Evolutionary conservation across 345 rosid genomes (phyloP).

Genomic region (Geranium brycei): DNA sequence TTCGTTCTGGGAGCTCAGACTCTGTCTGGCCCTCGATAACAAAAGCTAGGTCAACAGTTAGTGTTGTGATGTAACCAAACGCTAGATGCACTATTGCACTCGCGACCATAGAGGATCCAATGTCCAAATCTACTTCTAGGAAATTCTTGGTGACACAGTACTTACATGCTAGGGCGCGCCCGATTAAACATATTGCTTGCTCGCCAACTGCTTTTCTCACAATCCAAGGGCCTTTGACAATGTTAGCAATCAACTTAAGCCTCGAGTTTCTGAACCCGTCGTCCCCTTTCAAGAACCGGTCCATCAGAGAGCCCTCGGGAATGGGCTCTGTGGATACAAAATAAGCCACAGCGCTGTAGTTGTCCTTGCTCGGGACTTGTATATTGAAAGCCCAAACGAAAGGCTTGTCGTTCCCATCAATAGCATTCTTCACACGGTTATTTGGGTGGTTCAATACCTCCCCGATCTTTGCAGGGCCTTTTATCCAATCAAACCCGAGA

Average conservation of each 20-base stretch:
- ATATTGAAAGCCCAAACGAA: constrained; percentile 93
- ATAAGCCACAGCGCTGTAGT: constrained; percentile 81
- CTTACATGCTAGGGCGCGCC: constrained; percentile 70
- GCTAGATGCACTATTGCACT: constrained; percentile 89
- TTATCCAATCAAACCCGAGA: constrained; percentile 85
- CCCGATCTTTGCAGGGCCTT: constrained; percentile 45
- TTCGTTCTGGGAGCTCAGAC: constrained; percentile 75
- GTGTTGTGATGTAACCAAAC: constrained; percentile 67
- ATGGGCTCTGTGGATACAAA: constrained; percentile 46
- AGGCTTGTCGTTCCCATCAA: constrained; percentile 52
- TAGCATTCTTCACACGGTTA: constrained; percentile 48
- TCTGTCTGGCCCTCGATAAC: constrained; percentile 68
- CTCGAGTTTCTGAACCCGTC: constrained; percentile 60
- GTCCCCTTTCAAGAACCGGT: constrained; percentile 64
- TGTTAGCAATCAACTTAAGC: constrained; percentile 88
- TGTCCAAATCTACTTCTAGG: constrained; percentile 79
- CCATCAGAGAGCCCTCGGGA: constrained; percentile 60
- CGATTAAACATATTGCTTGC: constrained; percentile 87
- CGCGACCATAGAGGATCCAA: constrained; percentile 94
- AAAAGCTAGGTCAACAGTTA: constrained; percentile 89
- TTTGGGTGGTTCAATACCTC: constrained; percentile 44
- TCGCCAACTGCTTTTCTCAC: constrained; percentile 95
- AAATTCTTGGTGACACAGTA: constrained; percentile 36
- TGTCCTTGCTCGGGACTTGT: constrained; percentile 84
- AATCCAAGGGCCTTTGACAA: constrained; percentile 93